Base-by-base conservation (phyloP, 2,329 filamentous ascomycete species). In the Tolypocladium ovalisporum region DNA sequence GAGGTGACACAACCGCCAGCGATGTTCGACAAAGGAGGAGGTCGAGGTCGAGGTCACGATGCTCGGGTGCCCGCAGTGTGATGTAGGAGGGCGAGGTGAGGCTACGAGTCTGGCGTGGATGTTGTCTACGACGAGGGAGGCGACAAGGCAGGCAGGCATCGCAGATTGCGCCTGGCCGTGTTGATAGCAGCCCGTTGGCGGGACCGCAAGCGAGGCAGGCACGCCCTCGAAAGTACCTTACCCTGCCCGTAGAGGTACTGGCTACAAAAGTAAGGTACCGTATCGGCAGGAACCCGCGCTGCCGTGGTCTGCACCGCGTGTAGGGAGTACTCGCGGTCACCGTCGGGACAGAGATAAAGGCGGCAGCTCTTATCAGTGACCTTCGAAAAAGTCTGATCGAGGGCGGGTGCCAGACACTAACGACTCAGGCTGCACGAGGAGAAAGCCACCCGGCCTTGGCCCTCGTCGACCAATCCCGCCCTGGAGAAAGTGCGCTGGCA, bases 351-450 rank as follows among this genome's bases (percentile, higher is more conserved):
- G 15, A 55, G 54, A 47, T 42, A 42, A 19, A 34, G 54, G 13
- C 29, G 42, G 32, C n/a, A 55, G 54, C 32, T 55, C 40, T 55
- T 55, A 55, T 55, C 54, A 47, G 54, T 19, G 37, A 34, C 27
- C 27, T 37, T 29, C 22, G 36, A 47, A 55, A n/a, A 55, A 47
- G 40, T 55, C 40, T 49, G 54, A 55, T 49, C 40, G 19, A 19
- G 36, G 40, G 54, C 40, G 35, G 44, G 32, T 49, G 40, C 54
- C 24, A 37, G 54, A 42, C 54, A 49, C 54, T 44, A 34, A 42
- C 53, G 53, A 44, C 37, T 54, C 53, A 44, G 52, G 36, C 37
- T 17, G 53, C 37, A 15, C 52, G 17, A 4, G 24, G 36, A 40
- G 52, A n/a, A 54, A 40, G 53, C 47, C 29, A 32, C 47, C 47